Conservation (phyloP, 2,329 filamentous ascomycete genomes). For the Colletotrichum zoysiae region DNA sequence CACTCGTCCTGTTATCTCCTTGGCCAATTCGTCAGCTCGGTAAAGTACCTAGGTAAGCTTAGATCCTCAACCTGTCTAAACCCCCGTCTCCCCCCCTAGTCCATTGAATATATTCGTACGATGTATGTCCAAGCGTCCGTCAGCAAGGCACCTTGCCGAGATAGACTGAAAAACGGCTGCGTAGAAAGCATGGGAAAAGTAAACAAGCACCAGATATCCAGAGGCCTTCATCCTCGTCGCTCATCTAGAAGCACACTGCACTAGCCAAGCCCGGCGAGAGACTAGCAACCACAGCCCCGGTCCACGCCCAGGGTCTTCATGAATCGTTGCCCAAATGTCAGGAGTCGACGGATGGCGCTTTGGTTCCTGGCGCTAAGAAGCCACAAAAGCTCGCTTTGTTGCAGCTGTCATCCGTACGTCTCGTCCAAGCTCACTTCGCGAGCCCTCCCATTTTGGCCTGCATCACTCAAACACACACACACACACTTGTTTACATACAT, state of each 20-base stretch:
- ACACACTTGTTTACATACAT: neutral
- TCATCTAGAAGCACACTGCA: neutral
- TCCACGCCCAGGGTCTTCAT: neutral
- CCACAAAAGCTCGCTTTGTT: constrained; percentile 17
- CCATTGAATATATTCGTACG: neutral
- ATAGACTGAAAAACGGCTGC: neutral
- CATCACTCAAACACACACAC: neutral
- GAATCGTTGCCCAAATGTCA: neutral
- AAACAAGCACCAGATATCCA: neutral
- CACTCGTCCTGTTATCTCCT: neutral
- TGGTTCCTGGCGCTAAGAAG: constrained; percentile 27
- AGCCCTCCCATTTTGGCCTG: constrained; percentile 13
- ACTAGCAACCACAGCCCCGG: neutral
- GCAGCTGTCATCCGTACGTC: constrained; percentile 18
- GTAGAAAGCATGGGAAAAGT: neutral
- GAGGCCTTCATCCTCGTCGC: neutral
- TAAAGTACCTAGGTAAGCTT: neutral
- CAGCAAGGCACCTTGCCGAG: neutral
- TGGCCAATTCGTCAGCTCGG: neutral
- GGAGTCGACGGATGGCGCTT: constrained; percentile 4
- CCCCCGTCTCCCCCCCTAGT: too few relatives aligned
- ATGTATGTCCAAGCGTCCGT: neutral
- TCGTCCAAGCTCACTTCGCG: constrained; percentile 1
- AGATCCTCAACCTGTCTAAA: neutral
- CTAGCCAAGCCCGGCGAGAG: neutral